Base-by-base conservation (phyloP, 768 basidiomycete species). In the Omphalotus guepiniiformis region DNA sequence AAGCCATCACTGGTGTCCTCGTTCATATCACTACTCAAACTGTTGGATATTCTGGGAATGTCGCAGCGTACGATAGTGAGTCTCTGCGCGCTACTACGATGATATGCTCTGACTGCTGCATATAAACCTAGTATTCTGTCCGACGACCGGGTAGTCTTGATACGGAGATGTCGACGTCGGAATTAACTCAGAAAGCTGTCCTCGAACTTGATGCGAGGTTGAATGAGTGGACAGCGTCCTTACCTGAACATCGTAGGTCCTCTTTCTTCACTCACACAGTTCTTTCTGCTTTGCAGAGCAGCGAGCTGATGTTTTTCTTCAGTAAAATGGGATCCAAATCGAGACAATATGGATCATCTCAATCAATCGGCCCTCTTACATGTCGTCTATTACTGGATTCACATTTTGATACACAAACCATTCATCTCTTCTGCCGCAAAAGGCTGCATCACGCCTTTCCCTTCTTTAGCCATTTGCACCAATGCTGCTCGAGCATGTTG, bases 161-260 rank as follows among this genome's bases (percentile, higher is more conserved):
- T 18, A n/a, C n/a, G n/a, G n/a, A n/a, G n/a, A 39, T 35, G 40
- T 39, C 30, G 7, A 2, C 42, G 48, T 41, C 39, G 4, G 40
- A 29, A 23, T n/a, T 16, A 4, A 82, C 85, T 45, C 75, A 83
- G 45, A 74, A 77, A 30, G 73, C 82, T 18, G 80, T 91, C 4
- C 75, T 79, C 6, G 84, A 88, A 47, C 70, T 91, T 3, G 88
- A 91, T 64, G 82, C 83, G 3, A 78, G 80, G 2, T 65, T 91
- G 57, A 88, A 90, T 54, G 74, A 77, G n/a, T 91, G 88, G 88
- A 74, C 85, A 40, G 82, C 86, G 45, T 70, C 75, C 2, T 70
- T 91, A 2, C 88, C 88, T 2, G 66, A 72, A 34, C 80, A 82
- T 57, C 57, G 73, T 71, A 9, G 9, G 57, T 55, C 21, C 13